Base-by-base conservation (phyloP, 495 filamentous ascomycete species). In the Aspergillus homomorphus region DNA sequence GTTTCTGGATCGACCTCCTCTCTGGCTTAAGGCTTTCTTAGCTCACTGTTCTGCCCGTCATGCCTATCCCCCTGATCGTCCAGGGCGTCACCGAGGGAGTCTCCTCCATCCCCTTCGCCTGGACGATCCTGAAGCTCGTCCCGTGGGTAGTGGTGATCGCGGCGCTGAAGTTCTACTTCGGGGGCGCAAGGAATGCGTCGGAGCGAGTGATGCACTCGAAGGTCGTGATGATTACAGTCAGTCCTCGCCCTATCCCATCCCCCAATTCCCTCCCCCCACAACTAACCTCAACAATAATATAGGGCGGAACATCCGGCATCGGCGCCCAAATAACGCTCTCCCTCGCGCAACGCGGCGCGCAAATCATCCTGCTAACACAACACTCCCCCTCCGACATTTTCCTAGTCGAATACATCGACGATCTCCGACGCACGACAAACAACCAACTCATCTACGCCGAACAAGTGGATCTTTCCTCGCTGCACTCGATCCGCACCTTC, bases 371-470 rank as follows among this genome's bases (percentile, higher is more conserved):
- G 15, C 86, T 99, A 21, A 93, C 91, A 6, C 89, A 88, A 65
- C 86, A 92, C 66, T 74, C 88, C 1, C 83, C 87, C 4, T 83
- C 85, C 28, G 92, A 98, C 70, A 78, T 90, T 22, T 99, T 97
- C 72, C 82, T 97, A 1, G 86, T 88, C 54, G 95, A 98, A 60
- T 94, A 88, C 72, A 90, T 99, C 65, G 85, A 92, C 23, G 94
- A 97, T 70, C 74, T 99, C 6, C 89, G 94, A 46, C 77, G 78
- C 16, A 76, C 80, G 22, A 91, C 90, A n/a, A 81, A 82, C 12
- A 99, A 98, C 77, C 79, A 92, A 19, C 77, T 98, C 56, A 90
- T 99, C 64, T 97, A 92, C 65, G 92, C 95, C 55, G 94, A 99
- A 70, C 88, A 95, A 69, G 90, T 94, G 33, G 92, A 99, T 62